phyloP scores from a whole-genome alignment of 2,329 filamentous ascomycete genomes.

The Albifimbria verrucaria region DNA sequence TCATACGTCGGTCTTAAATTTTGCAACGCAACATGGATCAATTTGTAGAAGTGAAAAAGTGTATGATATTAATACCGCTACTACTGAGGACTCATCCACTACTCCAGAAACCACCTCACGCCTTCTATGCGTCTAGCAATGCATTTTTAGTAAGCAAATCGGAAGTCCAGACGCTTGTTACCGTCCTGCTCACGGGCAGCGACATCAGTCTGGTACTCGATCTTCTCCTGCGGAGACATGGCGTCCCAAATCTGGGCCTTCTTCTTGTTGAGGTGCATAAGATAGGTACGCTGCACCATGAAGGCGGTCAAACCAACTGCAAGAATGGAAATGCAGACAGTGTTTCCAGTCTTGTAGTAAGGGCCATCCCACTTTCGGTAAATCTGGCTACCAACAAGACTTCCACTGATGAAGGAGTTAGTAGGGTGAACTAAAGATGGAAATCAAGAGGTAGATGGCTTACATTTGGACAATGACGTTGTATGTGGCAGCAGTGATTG shows the following conservation, averaged over 20 bases:
- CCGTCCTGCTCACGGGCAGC: constrained; percentile 41
- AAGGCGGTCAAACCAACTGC: constrained; percentile 47
- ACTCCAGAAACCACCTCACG: too few relatives aligned
- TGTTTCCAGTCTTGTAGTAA: constrained; percentile 56
- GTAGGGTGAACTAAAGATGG: accelerated
- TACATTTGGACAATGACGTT: constrained; percentile 44
- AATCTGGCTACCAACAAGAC: constrained; percentile 41
- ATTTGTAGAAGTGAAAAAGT: too few relatives aligned
- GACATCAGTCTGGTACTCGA: constrained; percentile 43
- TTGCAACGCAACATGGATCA: too few relatives aligned
- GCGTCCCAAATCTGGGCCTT: constrained; percentile 43
- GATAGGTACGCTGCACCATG: constrained; percentile 41
- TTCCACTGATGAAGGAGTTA: constrained; percentile 25
- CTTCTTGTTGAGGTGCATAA: constrained; percentile 43
- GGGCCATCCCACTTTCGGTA: constrained; percentile 51
- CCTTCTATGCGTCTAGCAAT: too few relatives aligned
- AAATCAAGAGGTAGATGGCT: background rate
- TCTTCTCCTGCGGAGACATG: constrained; percentile 41
- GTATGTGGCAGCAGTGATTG: constrained; percentile 44
- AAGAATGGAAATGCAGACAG: constrained; percentile 50
- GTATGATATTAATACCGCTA: too few relatives aligned
- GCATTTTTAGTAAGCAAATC: constrained; percentile 39
- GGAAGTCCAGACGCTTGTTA: constrained; percentile 48
- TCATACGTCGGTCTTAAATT: too few relatives aligned
- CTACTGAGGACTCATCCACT: too few relatives aligned